Evolutionary conservation across 345 rosid genomes (phyloP).

Genomic region (Orychophragmus violaceus): DNA sequence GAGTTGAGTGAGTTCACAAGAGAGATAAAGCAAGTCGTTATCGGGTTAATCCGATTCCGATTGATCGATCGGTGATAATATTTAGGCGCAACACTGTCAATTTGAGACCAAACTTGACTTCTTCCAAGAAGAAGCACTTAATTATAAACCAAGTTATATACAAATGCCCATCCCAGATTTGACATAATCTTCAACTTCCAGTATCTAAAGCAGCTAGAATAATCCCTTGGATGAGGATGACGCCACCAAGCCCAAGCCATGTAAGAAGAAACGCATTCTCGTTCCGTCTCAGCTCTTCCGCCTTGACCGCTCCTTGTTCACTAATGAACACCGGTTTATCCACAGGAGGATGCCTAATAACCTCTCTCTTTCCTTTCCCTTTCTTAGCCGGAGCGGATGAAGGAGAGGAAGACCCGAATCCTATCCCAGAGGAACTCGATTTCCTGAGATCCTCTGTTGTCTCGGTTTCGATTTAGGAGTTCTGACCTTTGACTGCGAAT

Average conservation of each 20-base stretch:
- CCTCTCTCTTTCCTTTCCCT: conserved; percentile 42
- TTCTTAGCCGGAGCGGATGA: conserved; percentile 29
- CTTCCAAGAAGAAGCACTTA: too few relatives aligned
- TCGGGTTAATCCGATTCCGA: too few relatives aligned
- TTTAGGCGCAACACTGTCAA: too few relatives aligned
- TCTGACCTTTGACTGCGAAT: conserved; percentile 40
- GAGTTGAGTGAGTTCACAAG: too few relatives aligned
- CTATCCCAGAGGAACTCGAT: conserved; percentile 41
- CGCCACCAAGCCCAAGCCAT: conserved; percentile 75
- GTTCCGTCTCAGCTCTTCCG: conserved; percentile 49
- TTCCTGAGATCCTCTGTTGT: conserved; percentile 42
- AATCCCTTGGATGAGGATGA: conserved; percentile 67
- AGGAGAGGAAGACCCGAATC: conserved; percentile 49
- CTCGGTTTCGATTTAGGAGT: conserved; percentile 36
- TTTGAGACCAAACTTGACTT: too few relatives aligned
- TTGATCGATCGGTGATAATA: too few relatives aligned
- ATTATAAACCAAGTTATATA: too few relatives aligned
- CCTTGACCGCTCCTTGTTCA: conserved; percentile 48
- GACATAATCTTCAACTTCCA: conserved; percentile 37
- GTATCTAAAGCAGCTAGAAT: conserved; percentile 73
- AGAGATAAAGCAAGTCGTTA: too few relatives aligned
- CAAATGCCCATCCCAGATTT: too few relatives aligned
- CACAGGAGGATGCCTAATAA: conserved; percentile 58
- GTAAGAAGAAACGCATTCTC: conserved; percentile 87
- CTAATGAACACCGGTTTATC: conserved; percentile 52